Base-by-base conservation (phyloP, 1,284 basidiomycete genomes). In the Papiliotrema terrestris region DNA sequence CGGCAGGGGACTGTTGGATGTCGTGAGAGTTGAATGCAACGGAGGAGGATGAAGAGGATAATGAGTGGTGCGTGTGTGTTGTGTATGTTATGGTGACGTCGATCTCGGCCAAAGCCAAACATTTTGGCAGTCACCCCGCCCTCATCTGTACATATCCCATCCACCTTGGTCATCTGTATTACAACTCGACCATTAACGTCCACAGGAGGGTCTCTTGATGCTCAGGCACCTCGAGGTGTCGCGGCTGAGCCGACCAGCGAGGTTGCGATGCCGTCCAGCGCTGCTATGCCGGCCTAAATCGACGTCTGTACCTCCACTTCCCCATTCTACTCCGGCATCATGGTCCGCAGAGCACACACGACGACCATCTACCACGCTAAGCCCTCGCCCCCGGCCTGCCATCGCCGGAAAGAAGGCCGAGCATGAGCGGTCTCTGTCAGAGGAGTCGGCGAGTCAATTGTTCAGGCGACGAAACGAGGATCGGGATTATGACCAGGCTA, bases 191-290 rank as follows among this genome's bases (percentile, higher is more conserved):
- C 25, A 8, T 6, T 23, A 15, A 29, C 5, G 3, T 14, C 23
- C 6, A 4, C 8, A 11, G 8, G 14, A 25, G 5, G 15, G 4
- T 20, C 35, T 35, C 20, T 26, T 29, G n/a, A 58, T 64, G 62
- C 55, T 52, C 5, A 46, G 45, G 46, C 50, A 44, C 8, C 20
- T 52, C 37, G 61, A 65, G 17, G 57, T 63, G 22, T 51, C 55
- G 8, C 46, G 58, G 14, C 49, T 66, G 8, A 59, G 61, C 14
- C 56, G 64, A 32, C 59, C 62, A 8, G 39, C 52, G 14, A 55
- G 62, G 19, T 56, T 66, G 11, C 59, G 59, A 51, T 58, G 63
- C 51, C 61, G 63, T 45, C 61, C 63, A 1, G 5, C 45, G 54
- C 37, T 43, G 11, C 9, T 45, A 43, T 39, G 39, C 36, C 48